Evolutionary conservation across 2,329 filamentous ascomycete genomes (phyloP).

Genomic region (Phaeophleospora eucalypticola): DNA sequence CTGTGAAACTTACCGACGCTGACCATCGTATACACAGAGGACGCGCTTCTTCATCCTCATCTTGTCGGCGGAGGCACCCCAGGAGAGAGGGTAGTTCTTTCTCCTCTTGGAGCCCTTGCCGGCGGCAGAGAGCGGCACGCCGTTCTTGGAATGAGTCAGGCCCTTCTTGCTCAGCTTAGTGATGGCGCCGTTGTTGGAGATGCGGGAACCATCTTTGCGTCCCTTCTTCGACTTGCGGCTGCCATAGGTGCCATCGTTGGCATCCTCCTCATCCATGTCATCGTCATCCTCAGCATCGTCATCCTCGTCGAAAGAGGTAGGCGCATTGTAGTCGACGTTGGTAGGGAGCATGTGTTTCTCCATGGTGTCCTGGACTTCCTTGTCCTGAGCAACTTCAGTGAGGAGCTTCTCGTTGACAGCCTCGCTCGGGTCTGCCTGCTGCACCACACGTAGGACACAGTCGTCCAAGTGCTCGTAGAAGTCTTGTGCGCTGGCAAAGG

Average conservation of each 20-base stretch:
- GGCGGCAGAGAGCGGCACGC: conserved; percentile 51
- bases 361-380: conserved; percentile 54
- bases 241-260: conserved; percentile 54
- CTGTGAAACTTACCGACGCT: conserved; percentile 45
- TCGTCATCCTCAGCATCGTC: conserved; percentile 60
- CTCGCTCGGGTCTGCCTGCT: conserved; percentile 55
- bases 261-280: conserved; percentile 49
- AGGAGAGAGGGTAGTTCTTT: conserved; percentile 87
- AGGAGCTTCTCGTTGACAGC: conserved; percentile 55
- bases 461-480: conserved; percentile 93
- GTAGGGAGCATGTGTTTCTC: conserved; percentile 54
- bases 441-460: conserved; percentile 61
- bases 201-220: conserved; percentile 42
- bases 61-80: conserved; percentile 86
- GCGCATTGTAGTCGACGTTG: conserved; percentile 42
- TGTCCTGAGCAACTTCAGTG: conserved; percentile 57
- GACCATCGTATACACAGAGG: conserved; percentile 85
- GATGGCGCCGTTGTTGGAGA: conserved; percentile 36
- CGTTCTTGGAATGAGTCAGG: conserved; percentile 73
- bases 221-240: conserved; percentile 42
- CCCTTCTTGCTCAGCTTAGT: conserved; percentile 57
- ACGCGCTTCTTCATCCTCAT: conserved; percentile 99
- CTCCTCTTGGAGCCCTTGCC: conserved; percentile 74
- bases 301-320: conserved; percentile 48
- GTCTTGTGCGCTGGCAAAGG: conserved; percentile 83